Percentiles rank a stretch among this genome's conserved stretches.
phyloP scores from a whole-genome alignment of 768 basidiomycete species.

The Paxillus involutus region DNA sequence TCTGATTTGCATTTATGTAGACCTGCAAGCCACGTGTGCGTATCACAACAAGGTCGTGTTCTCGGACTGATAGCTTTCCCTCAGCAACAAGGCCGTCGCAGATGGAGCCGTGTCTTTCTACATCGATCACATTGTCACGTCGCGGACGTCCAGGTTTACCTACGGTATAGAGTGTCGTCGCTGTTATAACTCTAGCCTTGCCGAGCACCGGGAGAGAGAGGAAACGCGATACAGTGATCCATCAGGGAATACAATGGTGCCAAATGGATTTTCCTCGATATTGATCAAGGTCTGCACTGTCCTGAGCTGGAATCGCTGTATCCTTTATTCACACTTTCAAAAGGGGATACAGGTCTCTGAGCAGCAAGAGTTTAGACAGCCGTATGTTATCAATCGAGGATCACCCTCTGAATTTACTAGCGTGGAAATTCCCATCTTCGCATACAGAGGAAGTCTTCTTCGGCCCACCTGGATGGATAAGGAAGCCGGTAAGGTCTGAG shows the following conservation, averaged over 20 bases:
- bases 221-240: slow-evolving; percentile 15
- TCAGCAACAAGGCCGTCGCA: slow-evolving; percentile 45
- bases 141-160: slow-evolving; percentile 41
- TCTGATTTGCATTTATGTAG: slow-evolving; percentile 41
- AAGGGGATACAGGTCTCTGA: slow-evolving; percentile 19
- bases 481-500: slow-evolving; percentile 6
- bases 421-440: slow-evolving; percentile 3
- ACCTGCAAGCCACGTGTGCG: slow-evolving; percentile 52
- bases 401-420: background rate
- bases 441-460: slow-evolving; percentile 10
- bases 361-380: slow-evolving; percentile 16
- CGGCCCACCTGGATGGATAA: slow-evolving; percentile 13
- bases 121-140: slow-evolving; percentile 43
- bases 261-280: too few species aligned
- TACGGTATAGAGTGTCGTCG: slow-evolving; percentile 34
- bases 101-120: slow-evolving; percentile 42
- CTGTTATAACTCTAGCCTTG: slow-evolving; percentile 24
- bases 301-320: too few species aligned
- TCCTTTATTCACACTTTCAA: background rate
- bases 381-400: background rate
- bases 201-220: slow-evolving; percentile 38
- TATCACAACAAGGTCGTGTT: background rate
- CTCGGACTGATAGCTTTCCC: background rate
- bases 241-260: slow-evolving; percentile 27
- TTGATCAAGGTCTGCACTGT: too few species aligned